Percentiles rank a stretch among this genome's conserved stretches.
Evolutionary conservation across 176 grass and related monocot genomes (phyloP).

Genomic region (Oryza rufipogon): DNA sequence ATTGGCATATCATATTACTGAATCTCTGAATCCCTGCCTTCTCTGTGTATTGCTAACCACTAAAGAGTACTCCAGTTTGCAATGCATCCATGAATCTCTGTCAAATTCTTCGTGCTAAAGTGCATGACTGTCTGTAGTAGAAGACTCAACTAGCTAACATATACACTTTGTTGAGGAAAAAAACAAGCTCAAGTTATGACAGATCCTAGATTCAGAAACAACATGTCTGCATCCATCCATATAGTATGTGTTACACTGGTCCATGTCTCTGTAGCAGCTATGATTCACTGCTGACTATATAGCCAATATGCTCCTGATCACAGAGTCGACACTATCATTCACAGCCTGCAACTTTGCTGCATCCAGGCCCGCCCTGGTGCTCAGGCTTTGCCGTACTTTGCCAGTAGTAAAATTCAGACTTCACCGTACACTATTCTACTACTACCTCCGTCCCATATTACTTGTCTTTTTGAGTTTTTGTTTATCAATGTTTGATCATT

Average conservation of each 20-base stretch:
- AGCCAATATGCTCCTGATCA: constrained; percentile 55
- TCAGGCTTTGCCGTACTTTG: constrained; percentile 59
- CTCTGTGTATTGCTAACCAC: neutral
- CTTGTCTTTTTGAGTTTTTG: too few species aligned
- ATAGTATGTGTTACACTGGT: neutral
- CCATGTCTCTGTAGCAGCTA: constrained; percentile 36
- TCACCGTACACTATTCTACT: constrained; percentile 14
- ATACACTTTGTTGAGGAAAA: neutral
- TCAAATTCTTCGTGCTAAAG: neutral
- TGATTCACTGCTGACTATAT: constrained; percentile 60
- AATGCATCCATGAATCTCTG: neutral
- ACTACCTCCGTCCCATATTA: too few species aligned
- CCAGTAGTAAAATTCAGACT: constrained; percentile 27
- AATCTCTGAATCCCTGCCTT: neutral
- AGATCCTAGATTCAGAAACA: neutral
- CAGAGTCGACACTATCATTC: constrained; percentile 76
- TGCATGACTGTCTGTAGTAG: too few species aligned
- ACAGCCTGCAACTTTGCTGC: constrained; percentile 42
- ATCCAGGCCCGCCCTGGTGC: constrained; percentile 48
- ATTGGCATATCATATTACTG: neutral
- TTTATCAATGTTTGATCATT: too few species aligned
- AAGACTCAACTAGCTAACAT: too few species aligned
- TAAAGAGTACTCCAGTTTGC: neutral
- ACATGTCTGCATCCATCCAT: neutral
- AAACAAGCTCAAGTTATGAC: neutral